Conservation (phyloP, 2,329 filamentous ascomycete genomes). For the Colletotrichum higginsianum region DNA sequence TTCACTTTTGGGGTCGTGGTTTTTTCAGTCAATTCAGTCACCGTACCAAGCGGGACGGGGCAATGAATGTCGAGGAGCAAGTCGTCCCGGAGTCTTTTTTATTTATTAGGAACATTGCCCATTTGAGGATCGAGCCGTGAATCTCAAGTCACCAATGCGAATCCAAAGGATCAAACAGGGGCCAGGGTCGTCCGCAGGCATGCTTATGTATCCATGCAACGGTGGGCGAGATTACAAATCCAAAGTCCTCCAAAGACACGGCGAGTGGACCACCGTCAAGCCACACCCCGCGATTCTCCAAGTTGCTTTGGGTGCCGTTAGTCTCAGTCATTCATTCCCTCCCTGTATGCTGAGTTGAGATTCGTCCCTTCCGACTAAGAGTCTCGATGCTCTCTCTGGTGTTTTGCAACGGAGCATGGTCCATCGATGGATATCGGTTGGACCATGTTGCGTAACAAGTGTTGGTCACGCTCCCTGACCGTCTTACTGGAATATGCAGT, state of each 20-base stretch:
- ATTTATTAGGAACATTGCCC: not conserved
- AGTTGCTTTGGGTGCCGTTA: too few species aligned
- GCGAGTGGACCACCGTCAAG: not conserved
- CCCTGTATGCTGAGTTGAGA: not conserved
- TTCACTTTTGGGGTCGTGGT: too few species aligned
- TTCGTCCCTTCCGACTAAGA: not conserved
- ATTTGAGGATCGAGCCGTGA: not conserved
- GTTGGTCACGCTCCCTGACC: too few species aligned
- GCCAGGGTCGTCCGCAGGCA: not conserved
- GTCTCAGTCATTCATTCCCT: not conserved
- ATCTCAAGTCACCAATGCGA: too few species aligned
- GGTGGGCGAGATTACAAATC: constrained; percentile 20
- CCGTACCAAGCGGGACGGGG: not conserved
- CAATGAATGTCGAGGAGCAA: not conserved
- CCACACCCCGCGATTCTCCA: not conserved
- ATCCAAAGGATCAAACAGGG: not conserved
- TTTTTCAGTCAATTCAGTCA: not conserved
- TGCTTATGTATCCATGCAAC: not conserved
- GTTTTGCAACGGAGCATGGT: too few species aligned
- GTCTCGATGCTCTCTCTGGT: too few species aligned
- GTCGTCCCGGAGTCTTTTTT: not conserved
- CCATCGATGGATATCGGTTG: not conserved
- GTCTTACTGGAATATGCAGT: too few species aligned
- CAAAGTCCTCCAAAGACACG: not conserved
- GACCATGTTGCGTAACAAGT: not conserved